A percentile compares a stretch with the other conserved stretches of the same genome.
Conservation (phyloP, 73 alveolate genomes). For the Stentor coeruleus region DNA sequence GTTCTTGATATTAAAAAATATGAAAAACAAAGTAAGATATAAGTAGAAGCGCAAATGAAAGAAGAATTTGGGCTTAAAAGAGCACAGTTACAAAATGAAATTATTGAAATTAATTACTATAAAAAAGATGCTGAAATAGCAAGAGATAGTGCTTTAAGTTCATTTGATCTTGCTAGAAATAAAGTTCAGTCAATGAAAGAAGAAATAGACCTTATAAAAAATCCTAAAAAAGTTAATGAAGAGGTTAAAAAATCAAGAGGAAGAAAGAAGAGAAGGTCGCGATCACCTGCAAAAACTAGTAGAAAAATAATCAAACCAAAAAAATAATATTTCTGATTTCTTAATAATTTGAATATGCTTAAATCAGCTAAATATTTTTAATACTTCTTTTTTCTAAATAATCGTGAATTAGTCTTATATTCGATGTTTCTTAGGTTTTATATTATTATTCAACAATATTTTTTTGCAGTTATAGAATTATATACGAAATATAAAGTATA, state of each 20-base stretch:
- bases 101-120: neutral
- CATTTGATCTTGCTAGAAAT: neutral
- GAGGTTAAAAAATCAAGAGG: neutral
- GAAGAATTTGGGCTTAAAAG: conserved; percentile 17
- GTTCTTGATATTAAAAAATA: neutral
- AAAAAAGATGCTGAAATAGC: neutral
- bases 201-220: neutral
- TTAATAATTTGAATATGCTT: no score
- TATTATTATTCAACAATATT: no score
- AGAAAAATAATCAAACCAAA: no score
- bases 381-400: no score
- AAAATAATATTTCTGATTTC: no score
- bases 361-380: no score
- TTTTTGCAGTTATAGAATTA: no score
- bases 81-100: neutral
- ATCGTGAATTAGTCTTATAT: no score
- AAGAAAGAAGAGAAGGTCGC: no score
- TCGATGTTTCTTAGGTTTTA: no score
- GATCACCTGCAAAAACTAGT: no score
- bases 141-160: neutral
- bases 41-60: neutral
- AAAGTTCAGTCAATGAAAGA: neutral
- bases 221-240: neutral
- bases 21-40: conserved; percentile 6
- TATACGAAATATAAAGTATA: no score